Base-by-base conservation (phyloP, 164 flowering plant genomes). In the Malania oleifera region DNA sequence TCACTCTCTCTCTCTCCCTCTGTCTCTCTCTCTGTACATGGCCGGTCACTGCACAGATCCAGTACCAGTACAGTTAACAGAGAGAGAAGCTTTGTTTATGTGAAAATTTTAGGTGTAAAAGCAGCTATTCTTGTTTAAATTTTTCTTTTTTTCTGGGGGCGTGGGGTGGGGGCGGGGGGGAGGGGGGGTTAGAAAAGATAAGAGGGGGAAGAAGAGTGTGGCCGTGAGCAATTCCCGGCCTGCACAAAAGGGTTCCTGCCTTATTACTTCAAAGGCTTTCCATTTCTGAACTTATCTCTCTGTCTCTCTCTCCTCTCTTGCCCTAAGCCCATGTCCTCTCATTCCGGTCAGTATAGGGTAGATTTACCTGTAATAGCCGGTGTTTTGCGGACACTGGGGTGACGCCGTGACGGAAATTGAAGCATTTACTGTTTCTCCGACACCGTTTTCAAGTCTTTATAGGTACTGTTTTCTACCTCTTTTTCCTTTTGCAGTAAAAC, bases 141-240 rank as follows among this genome's bases (percentile, higher is more conserved):
- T 23, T 29, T 18, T 20, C 7, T 39, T 22, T 37, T 31, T 27
- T 41, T 25, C 23, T 52, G 54, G 45, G 34, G 57, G 44, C 20
- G 60, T 38, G 28, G 60, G 64, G 64, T 18, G 25, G 17, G 17
- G 25, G 3, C 1, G 9, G 60, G 54, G 54, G 26, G 51, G 60
- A 60, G 45, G 17, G 28, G 60, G 57, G n/a, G n/a, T n/a, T n/a
- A 55, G 53, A 75, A 75, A 66, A 70, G 84, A 72, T 71, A 72
- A 75, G 73, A 69, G 59, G 35, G 35, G 43, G 65, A 55, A n/a
- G 60, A 39, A 72, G 79, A 70, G 70, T 78, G 82, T 76, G 82
- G 84, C 58, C 84, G 71, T 70, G n/a, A n/a, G n/a, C 65, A 76
- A 76, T 78, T 71, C 64, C 64, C 56, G 52, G 37, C 48, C 63